These are phyloP conservation scores for Drechslerella coelobrocha DNA, from an alignment of 2,329 filamentous ascomycete genomes.

Conservation along the genomic window DNA sequence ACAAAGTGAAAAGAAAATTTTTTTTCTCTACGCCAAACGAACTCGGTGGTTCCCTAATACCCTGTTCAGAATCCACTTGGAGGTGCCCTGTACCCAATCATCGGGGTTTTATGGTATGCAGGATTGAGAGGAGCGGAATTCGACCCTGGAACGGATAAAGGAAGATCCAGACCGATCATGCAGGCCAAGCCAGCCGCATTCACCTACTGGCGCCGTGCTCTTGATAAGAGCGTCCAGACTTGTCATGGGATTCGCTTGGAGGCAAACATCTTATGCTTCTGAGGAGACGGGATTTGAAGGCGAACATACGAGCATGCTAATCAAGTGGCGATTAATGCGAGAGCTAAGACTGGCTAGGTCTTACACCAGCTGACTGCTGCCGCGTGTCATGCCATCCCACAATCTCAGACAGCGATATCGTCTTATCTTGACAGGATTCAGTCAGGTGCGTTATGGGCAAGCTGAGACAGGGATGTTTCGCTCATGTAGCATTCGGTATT, in stretches of 20 bases:
- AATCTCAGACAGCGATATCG: not conserved
- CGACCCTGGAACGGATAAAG: conserved; percentile 49
- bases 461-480: not conserved
- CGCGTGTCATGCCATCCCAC: conserved; percentile 16
- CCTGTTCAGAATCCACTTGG: not conserved
- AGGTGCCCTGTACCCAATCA: conserved; percentile 23
- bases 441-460: not conserved
- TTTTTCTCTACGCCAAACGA: conserved; percentile 3
- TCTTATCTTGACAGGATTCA: conserved; percentile 10
- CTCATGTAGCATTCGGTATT: not conserved
- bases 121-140: conserved; percentile 20
- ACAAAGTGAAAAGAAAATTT: conserved; percentile 30
- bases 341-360: conserved; percentile 17
- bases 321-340: conserved; percentile 6
- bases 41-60: conserved; percentile 17
- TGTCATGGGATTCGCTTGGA: conserved; percentile 32
- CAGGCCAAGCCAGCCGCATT: conserved; percentile 35
- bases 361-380: conserved; percentile 27
- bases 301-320: not conserved
- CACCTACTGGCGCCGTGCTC: conserved; percentile 11
- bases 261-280: conserved; percentile 18
- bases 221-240: not conserved
- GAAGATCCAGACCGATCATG: conserved; percentile 51
- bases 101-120: not conserved
- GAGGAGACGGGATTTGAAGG: not conserved